Evolutionary conservation across 192 early-diverging fungal species (phyloP), one percentile per base, ranked within the genome.

Genomic region (Entomortierella beljakovae): DNA sequence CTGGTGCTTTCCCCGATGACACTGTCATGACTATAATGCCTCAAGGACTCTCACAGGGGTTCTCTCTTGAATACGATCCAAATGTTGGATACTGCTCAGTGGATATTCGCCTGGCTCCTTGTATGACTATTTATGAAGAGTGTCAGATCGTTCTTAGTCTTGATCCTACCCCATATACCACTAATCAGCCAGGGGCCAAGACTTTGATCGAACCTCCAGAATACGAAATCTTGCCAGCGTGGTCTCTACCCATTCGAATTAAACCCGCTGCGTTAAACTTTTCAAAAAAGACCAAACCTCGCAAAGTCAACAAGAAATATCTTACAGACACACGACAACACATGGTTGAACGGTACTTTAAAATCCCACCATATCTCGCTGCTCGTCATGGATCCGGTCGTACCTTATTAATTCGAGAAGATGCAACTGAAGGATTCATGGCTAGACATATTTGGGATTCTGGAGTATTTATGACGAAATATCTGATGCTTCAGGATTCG

Each of bases 391-490:
- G 75, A 25, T 57, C 54, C 1, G 75, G 75, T 0, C 18, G 68
- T 15, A 70, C 75, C 3, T n/a, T 79, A 3, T 31, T 79, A 35
- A 51, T 79, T 10, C 67, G 75, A 7, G 75, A 79, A 38, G 75
- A 79, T 65, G 75, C 75, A 34, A 69, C 43, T 11, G 75, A 79
- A 31, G 75, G 75, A 3, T 70, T 79, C 23, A 79, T 79, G 75
- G 75, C 75, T 8, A 68, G 75, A 6, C 75, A 79, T 64, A 79
- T 79, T 18, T 79, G 75, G 75, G 75, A 79, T n/a, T 79, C 75
- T 2, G 75, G 75, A 23, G 75, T 79, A 25, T 79, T 70, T 23
- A 79, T 79, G 75, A 63, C 75, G 7, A 79, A 79, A 28, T 65
- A 79, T 31, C 42, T 79, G 11, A 79, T 79, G 75, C 37, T 70